phyloP scores from a whole-genome alignment of 1,284 basidiomycete species.

The Volvariella volvacea region DNA sequence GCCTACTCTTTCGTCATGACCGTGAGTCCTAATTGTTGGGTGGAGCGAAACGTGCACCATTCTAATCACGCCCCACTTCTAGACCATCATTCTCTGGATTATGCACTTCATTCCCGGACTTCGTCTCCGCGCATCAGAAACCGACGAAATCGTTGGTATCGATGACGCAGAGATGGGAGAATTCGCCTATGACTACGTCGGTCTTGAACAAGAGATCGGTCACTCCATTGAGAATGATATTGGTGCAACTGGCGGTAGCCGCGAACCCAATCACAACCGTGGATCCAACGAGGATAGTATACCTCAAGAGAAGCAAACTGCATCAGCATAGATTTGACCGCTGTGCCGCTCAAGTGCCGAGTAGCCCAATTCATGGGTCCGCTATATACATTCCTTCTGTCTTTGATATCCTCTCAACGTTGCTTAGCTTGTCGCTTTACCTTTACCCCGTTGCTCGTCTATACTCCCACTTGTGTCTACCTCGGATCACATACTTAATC shows the following conservation, averaged over 20 bases:
- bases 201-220: slow-evolving; percentile 44
- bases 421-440: too few species aligned
- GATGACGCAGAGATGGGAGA: slow-evolving; percentile 95
- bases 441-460: too few species aligned
- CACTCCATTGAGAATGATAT: slow-evolving; percentile 8
- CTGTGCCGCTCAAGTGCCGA: too few species aligned
- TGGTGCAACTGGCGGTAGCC: not conserved
- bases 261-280: not conserved
- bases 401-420: too few species aligned
- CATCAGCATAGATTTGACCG: too few species aligned
- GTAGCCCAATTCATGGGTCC: too few species aligned
- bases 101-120: slow-evolving; percentile 92
- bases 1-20: slow-evolving; percentile 81
- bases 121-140: slow-evolving; percentile 73
- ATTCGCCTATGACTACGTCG: slow-evolving; percentile 88
- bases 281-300: too few species aligned
- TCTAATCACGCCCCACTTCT: not conserved
- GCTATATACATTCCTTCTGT: too few species aligned
- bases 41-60: too few species aligned
- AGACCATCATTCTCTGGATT: slow-evolving; percentile 84
- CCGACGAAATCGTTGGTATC: slow-evolving; percentile 87
- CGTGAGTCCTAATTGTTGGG: slow-evolving; percentile 31
- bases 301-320: too few species aligned
- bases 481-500: too few species aligned
- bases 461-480: too few species aligned